Conservation (phyloP, 441 rosid genomes). For the Pelargonium cotyledonis region DNA sequence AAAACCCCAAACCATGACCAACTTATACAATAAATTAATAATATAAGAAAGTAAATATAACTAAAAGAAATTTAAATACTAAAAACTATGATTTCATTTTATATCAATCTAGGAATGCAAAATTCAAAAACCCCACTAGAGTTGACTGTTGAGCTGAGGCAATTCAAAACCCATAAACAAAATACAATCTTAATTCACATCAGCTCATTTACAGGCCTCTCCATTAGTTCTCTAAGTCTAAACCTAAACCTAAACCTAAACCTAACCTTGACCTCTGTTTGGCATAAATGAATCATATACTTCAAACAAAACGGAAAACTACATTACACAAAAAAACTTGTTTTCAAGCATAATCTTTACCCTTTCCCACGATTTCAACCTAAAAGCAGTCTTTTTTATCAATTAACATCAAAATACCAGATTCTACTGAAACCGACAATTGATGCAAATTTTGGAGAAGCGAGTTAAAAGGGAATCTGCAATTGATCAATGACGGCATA, state of each 20-base stretch:
- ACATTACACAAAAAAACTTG: not conserved
- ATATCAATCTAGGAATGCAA: not conserved
- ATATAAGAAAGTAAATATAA: not conserved
- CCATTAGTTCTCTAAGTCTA: not conserved
- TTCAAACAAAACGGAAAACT: not conserved
- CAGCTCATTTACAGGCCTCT: not conserved
- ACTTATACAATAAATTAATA: not conserved
- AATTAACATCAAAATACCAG: not conserved
- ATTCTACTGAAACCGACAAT: not conserved
- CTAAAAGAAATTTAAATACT: not conserved
- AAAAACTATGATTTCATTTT: not conserved
- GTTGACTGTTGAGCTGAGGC: not conserved
- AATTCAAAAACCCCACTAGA: not conserved
- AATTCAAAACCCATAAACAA: not conserved
- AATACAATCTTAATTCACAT: not conserved
- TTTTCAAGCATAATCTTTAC: not conserved
- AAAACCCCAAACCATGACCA: not conserved
- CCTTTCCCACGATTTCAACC: not conserved
- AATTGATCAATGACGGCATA: not conserved
- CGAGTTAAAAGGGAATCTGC: not conserved
- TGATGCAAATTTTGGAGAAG: not conserved
- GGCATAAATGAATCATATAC: constrained; percentile 3
- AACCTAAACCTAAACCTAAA: not conserved
- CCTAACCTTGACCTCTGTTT: not conserved
- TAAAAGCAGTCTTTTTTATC: not conserved